Conservation (phyloP, 305 asterid genomes). For the Salvia sclarea region DNA sequence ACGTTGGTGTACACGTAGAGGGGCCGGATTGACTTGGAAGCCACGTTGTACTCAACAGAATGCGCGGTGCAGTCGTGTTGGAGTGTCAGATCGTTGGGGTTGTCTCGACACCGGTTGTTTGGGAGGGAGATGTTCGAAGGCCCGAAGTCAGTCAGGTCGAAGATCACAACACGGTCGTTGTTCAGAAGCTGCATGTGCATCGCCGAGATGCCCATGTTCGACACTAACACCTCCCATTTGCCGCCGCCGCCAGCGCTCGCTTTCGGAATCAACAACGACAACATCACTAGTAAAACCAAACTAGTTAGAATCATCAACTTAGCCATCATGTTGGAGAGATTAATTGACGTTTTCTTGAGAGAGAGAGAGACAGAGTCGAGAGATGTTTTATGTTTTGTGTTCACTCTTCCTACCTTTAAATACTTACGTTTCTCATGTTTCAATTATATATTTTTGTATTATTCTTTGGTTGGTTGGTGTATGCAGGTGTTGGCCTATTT, state of each 20-base stretch:
- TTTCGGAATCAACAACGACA: neutral
- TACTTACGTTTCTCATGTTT: no score
- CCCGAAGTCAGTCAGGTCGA: conserved; percentile 55
- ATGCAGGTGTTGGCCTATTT: no score
- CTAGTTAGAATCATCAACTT: neutral
- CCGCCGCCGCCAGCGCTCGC: conserved; percentile 27
- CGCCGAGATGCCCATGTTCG: conserved; percentile 52
- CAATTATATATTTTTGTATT: no score
- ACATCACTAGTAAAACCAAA: neutral
- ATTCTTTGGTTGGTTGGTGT: no score
- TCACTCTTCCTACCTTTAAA: no score
- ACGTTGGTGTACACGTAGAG: conserved; percentile 33
- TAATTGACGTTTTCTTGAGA: no score
- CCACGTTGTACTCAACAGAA: conserved; percentile 38
- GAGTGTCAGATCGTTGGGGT: conserved; percentile 26
- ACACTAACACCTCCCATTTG: conserved; percentile 37
- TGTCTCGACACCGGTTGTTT: conserved; percentile 34
- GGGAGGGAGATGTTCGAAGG: conserved; percentile 54
- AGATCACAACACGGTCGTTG: conserved; percentile 50
- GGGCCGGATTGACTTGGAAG: conserved; percentile 38
- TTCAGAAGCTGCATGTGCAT: conserved; percentile 74
- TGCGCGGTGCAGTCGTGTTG: conserved; percentile 54
- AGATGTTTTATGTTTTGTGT: no score
- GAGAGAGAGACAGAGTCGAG: no score
- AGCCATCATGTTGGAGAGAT: no score